Conservation (phyloP, 768 basidiomycete species). For the Fistulinella prunicolor region DNA sequence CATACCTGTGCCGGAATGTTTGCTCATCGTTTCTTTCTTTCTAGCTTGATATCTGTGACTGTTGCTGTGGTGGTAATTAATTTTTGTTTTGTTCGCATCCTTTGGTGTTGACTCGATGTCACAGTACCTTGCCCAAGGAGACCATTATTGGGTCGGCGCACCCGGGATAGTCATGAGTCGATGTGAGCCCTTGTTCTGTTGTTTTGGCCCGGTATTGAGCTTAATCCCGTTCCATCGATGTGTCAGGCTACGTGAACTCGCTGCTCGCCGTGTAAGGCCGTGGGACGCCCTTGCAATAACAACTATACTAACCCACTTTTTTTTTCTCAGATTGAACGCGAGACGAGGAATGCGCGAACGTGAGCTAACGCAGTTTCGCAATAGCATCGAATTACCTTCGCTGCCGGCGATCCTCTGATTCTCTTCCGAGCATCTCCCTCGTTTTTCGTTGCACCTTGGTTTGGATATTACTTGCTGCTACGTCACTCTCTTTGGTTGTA, state of each 20-base stretch:
- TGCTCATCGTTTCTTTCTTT: not conserved
- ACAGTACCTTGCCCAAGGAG: slow-evolving; percentile 6
- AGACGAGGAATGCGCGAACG: slow-evolving; percentile 10
- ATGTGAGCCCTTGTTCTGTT: slow-evolving; percentile 7
- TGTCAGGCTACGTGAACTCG: slow-evolving; percentile 14
- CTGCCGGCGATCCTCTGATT: slow-evolving; percentile 1
- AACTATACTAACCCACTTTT: not conserved
- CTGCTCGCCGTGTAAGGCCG: slow-evolving; percentile 10
- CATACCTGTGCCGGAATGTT: not conserved
- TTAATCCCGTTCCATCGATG: not conserved
- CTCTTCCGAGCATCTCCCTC: no score
- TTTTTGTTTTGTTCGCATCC: not conserved
- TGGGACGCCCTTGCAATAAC: not conserved
- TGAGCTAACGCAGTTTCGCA: not conserved
- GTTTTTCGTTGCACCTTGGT: not conserved
- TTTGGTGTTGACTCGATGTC: not conserved
- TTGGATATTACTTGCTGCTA: not conserved
- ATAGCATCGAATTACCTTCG: slow-evolving; percentile 7
- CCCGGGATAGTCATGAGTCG: slow-evolving; percentile 7
- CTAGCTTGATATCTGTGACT: slow-evolving; percentile 8
- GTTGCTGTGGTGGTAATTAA: slow-evolving; percentile 9
- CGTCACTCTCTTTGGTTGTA: not conserved
- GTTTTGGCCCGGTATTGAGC: not conserved
- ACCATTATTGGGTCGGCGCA: slow-evolving; percentile 10
- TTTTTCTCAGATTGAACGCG: slow-evolving; percentile 8